Evolutionary conservation across 331 rosid genomes (phyloP).

Genomic region (Telfairia occidentalis): DNA sequence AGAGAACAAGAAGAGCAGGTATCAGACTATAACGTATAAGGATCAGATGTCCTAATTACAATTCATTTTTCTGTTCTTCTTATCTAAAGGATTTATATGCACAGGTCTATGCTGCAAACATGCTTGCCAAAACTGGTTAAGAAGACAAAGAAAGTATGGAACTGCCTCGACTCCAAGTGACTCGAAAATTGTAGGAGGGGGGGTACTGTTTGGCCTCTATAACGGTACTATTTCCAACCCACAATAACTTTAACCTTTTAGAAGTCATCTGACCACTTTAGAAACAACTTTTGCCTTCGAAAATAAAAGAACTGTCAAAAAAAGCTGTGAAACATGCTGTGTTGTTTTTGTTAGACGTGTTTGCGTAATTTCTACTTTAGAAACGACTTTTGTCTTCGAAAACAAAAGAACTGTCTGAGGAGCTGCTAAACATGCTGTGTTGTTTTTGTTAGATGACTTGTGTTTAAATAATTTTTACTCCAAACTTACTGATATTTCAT

Average conservation of each 20-base stretch:
- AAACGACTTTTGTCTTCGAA: not conserved
- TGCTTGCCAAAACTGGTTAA: not conserved
- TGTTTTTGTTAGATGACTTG: not conserved
- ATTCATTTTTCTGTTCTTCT: not conserved
- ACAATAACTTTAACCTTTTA: not conserved
- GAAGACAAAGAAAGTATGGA: not conserved
- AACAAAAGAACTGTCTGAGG: not conserved
- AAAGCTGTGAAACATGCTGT: not conserved
- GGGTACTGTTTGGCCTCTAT: not conserved
- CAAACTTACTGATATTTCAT: not conserved
- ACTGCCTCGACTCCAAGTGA: not conserved
- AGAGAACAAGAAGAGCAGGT: not conserved
- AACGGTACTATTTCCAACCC: not conserved
- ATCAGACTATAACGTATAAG: not conserved
- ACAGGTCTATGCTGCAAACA: not conserved
- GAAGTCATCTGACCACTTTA: not conserved
- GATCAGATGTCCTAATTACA: not conserved
- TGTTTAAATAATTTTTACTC: not conserved
- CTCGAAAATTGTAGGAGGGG: not conserved
- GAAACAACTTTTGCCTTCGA: not conserved
- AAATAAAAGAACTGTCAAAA: not conserved
- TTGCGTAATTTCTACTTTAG: not conserved
- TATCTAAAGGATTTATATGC: not conserved
- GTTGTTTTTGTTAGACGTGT: not conserved
- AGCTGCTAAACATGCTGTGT: not conserved